Evolutionary conservation across 2,329 filamentous ascomycete species (phyloP).

Genomic region (Stachybotrys elegans): DNA sequence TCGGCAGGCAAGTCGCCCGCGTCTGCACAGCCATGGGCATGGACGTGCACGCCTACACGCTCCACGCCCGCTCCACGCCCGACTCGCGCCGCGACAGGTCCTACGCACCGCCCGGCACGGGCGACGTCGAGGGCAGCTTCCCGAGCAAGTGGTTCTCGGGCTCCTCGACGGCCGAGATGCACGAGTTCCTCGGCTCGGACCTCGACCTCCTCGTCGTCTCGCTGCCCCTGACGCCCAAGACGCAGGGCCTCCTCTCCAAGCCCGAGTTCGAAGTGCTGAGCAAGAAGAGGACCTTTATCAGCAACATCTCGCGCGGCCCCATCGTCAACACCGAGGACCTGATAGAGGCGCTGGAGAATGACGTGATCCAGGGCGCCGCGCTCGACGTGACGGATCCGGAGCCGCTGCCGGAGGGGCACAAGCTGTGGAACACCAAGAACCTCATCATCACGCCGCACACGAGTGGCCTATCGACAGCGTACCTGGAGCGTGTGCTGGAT

Average conservation of each 20-base stretch:
- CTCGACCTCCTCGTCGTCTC: slow-evolving; percentile 50
- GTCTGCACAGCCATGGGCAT: slow-evolving; percentile 63
- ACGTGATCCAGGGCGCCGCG: slow-evolving; percentile 55
- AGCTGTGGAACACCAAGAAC: slow-evolving; percentile 66
- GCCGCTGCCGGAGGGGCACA: slow-evolving; percentile 62
- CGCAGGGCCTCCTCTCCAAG: slow-evolving; percentile 44
- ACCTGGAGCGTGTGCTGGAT: slow-evolving; percentile 33
- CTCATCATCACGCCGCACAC: slow-evolving; percentile 56
- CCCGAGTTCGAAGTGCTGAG: slow-evolving; percentile 42
- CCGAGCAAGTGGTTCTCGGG: slow-evolving; percentile 49
- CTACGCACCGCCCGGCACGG: slow-evolving; percentile 64
- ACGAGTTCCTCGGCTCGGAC: slow-evolving; percentile 44
- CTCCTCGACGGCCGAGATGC: slow-evolving; percentile 33
- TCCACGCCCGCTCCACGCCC: slow-evolving; percentile 60
- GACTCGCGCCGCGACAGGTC: slow-evolving; percentile 58
- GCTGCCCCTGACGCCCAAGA: slow-evolving; percentile 44
- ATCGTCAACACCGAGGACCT: slow-evolving; percentile 50
- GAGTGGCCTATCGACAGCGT: slow-evolving; percentile 35
- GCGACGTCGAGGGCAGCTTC: slow-evolving; percentile 44
- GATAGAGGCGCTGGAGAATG: slow-evolving; percentile 51
- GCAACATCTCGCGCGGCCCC: slow-evolving; percentile 64
- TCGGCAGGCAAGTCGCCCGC: slow-evolving; percentile 48
- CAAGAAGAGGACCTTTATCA: slow-evolving; percentile 51
- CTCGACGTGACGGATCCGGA: slow-evolving; percentile 78
- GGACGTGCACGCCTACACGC: slow-evolving; percentile 70